These are phyloP conservation scores for Rhizophlyctis rosea DNA, from an alignment of 192 early-diverging fungal genomes.

Conservation along the genomic window DNA sequence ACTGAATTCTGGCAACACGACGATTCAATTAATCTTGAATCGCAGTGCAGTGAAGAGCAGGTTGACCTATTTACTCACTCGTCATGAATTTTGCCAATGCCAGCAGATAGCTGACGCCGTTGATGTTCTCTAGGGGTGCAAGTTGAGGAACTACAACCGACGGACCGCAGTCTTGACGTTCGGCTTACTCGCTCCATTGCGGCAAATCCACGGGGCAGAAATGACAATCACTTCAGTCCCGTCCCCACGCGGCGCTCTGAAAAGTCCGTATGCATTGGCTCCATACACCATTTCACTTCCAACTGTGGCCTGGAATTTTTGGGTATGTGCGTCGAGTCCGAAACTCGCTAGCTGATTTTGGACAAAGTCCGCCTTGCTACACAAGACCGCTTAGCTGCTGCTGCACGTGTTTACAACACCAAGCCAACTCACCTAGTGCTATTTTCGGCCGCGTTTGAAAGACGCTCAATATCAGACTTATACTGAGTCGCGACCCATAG, in stretches of 20 bases:
- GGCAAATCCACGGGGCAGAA: constrained; percentile 78
- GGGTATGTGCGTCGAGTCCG: constrained; percentile 53
- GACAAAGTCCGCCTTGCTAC: constrained; percentile 42
- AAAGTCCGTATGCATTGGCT: constrained; percentile 77
- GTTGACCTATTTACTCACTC: constrained; percentile 23
- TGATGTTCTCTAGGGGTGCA: constrained; percentile 27
- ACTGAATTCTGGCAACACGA: constrained; percentile 50
- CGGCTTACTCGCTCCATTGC: no score
- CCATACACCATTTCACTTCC: constrained; percentile 41
- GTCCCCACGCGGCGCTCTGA: constrained; percentile 77
- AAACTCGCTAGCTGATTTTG: constrained; percentile 42
- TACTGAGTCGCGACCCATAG: constrained; percentile 5
- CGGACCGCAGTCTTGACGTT: no score
- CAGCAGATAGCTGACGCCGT: constrained; percentile 39
- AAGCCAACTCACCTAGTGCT: constrained; percentile 5
- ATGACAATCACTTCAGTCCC: constrained; percentile 86
- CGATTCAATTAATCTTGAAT: neutral
- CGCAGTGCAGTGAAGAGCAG: neutral
- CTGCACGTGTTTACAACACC: neutral
- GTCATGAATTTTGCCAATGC: constrained; percentile 42
- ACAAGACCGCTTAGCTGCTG: constrained; percentile 2
- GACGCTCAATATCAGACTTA: neutral
- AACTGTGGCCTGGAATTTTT: constrained; percentile 38
- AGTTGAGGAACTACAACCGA: neutral
- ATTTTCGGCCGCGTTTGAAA: neutral